Conservation (phyloP, 78 protist species). For the Tieghemostelium lacteum region DNA sequence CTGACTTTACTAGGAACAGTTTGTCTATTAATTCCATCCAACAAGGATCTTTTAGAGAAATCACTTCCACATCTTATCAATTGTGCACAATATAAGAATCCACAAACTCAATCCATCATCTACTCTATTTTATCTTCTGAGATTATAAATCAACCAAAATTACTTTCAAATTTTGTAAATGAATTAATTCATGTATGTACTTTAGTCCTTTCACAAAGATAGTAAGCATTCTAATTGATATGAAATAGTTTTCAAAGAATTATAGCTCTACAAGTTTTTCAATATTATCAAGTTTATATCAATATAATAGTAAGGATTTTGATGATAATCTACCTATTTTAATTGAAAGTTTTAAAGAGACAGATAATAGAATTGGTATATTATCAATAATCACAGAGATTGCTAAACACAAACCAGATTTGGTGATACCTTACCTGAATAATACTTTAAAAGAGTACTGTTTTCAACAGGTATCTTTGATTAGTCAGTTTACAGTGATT, state of each 20-base stretch:
- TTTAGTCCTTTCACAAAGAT: background rate
- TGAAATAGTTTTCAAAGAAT: background rate
- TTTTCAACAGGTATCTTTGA: constrained; percentile 36
- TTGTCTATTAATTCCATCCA: constrained; percentile 33
- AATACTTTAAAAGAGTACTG: background rate
- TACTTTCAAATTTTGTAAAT: constrained; percentile 26
- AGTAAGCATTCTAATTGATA: background rate
- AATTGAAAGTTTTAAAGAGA: constrained; percentile 9
- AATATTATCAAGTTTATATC: constrained; percentile 43
- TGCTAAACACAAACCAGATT: constrained; percentile 24
- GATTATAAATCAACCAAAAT: constrained; percentile 48
- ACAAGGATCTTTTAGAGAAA: constrained; percentile 11
- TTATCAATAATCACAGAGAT: constrained; percentile 38
- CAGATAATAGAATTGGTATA: constrained; percentile 39
- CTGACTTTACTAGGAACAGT: constrained; percentile 54
- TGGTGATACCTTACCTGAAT: constrained; percentile 42
- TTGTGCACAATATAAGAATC: background rate
- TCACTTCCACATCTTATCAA: constrained; percentile 29
- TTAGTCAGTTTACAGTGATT: constrained; percentile 20
- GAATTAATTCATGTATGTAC: constrained; percentile 44
- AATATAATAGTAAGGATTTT: constrained; percentile 58
- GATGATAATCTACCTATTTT: constrained; percentile 31
- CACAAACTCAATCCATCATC: constrained; percentile 25
- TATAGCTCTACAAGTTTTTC: constrained; percentile 55
- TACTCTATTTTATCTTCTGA: constrained; percentile 50